A percentile compares a stretch with the other conserved stretches of the same genome.
phyloP scores from a whole-genome alignment of 2,329 filamentous ascomycete genomes.

The Monosporascus ibericus region DNA sequence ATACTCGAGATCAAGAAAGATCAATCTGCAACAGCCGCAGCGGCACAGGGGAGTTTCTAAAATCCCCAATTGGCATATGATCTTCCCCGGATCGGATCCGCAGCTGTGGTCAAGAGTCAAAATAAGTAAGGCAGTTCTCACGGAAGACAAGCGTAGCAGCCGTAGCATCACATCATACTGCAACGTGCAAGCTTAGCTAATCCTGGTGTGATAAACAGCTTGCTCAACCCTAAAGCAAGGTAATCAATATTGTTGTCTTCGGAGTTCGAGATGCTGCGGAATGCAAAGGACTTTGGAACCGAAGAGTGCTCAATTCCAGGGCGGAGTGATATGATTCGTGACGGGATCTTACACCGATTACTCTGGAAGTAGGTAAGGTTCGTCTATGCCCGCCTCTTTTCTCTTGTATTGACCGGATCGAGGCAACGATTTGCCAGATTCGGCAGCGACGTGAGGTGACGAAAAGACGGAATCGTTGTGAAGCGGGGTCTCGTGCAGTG shows the following conservation, averaged over 20 bases:
- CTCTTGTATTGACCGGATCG: neutral
- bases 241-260: too few species aligned
- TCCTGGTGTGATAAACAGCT: neutral
- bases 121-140: too few species aligned
- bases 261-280: neutral
- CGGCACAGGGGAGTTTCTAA: too few species aligned
- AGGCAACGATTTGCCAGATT: neutral
- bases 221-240: neutral
- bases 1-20: too few species aligned
- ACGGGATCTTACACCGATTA: neutral
- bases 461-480: neutral
- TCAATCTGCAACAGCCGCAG: too few species aligned
- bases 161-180: neutral
- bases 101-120: too few species aligned
- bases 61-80: too few species aligned
- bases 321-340: neutral
- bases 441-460: neutral
- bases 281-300: neutral
- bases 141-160: too few species aligned
- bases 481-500: neutral
- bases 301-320: neutral
- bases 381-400: neutral
- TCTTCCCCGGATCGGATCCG: too few species aligned
- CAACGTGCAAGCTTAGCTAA: neutral
- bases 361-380: too few species aligned